These are phyloP conservation scores for Fomitopsis palustris DNA, from an alignment of 1,284 basidiomycete species.

Conservation along the genomic window DNA sequence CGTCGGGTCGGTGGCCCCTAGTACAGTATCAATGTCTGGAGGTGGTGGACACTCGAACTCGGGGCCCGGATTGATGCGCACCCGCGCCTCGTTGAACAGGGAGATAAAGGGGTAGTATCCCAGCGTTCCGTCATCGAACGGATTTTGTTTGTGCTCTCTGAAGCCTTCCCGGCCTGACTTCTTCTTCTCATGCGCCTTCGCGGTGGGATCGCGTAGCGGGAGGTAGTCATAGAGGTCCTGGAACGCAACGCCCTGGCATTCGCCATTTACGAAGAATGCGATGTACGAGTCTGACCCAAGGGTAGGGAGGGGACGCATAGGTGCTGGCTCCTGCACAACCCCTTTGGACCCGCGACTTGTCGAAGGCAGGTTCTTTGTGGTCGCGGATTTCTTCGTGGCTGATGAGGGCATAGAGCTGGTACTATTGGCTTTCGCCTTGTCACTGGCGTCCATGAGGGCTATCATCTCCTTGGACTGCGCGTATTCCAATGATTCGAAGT, in stretches of 20 bases:
- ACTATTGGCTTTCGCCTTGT: slow-evolving; percentile 47
- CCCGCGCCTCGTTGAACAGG: slow-evolving; percentile 87
- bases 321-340: slow-evolving; percentile 29
- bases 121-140: slow-evolving; percentile 90
- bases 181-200: slow-evolving; percentile 49
- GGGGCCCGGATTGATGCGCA: slow-evolving; percentile 85
- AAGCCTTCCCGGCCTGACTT: slow-evolving; percentile 57
- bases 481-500: slow-evolving; percentile 95
- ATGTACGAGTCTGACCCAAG: slow-evolving; percentile 70
- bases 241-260: slow-evolving; percentile 84
- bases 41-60: slow-evolving; percentile 80
- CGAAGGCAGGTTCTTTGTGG: slow-evolving; percentile 59
- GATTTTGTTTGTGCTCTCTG: slow-evolving; percentile 76
- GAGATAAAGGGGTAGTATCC: slow-evolving; percentile 97
- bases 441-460: slow-evolving; percentile 62
- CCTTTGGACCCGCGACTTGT: slow-evolving; percentile 25
- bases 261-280: slow-evolving; percentile 92
- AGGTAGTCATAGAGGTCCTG: slow-evolving; percentile 88
- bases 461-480: slow-evolving; percentile 93
- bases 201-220: slow-evolving; percentile 68
- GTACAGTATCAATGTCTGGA: slow-evolving; percentile 61
- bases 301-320: slow-evolving; percentile 67
- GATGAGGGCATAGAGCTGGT: slow-evolving; percentile 59
- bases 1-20: slow-evolving; percentile 30
- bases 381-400: slow-evolving; percentile 58